Evolutionary conservation across 805 yeast species (phyloP).

Genomic region (Candida orba): DNA sequence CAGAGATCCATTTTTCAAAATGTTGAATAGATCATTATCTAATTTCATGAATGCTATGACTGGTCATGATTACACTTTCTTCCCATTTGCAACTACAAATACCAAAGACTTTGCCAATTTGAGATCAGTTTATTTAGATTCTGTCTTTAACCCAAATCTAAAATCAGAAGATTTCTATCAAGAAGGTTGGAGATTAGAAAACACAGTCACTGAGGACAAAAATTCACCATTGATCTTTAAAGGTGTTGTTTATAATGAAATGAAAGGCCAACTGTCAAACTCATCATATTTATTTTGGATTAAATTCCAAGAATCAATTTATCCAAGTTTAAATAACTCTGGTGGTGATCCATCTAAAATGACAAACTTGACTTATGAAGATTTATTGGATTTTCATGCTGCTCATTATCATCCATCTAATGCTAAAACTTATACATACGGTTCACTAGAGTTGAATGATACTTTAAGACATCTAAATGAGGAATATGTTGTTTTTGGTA

Average conservation of each 20-base stretch:
- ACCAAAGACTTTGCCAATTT: conserved; percentile 71
- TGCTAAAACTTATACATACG: conserved; percentile 81
- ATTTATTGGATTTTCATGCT: conserved; percentile 69
- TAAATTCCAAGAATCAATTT: conserved; percentile 73
- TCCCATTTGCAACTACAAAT: conserved; percentile 95
- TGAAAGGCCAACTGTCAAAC: conserved; percentile 95
- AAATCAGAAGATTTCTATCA: conserved; percentile 79
- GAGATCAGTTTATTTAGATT: conserved; percentile 81
- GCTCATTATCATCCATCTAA: conserved; percentile 85
- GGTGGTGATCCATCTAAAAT: conserved; percentile 91
- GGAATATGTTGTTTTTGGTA: conserved; percentile 47
- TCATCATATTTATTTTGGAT: conserved; percentile 81
- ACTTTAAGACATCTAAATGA: conserved; percentile 53
- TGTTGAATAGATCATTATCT: conserved; percentile 89
- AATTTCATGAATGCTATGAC: conserved; percentile 99
- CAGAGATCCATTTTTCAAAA: conserved; percentile 94
- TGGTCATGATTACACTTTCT: conserved; percentile 91
- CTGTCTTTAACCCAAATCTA: conserved; percentile 77
- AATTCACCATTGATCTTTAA: conserved; percentile 64
- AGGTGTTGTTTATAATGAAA: conserved; percentile 96
- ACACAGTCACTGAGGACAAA: conserved; percentile 50
- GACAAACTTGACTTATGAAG: conserved; percentile 66
- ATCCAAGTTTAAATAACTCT: conserved; percentile 79
- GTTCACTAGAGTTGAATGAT: conserved; percentile 57
- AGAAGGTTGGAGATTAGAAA: conserved; percentile 97